A percentile compares a stretch with the other conserved stretches of the same genome.
phyloP scores from a whole-genome alignment of 2,329 filamentous ascomycete species.

The Purpureocillium lavendulum region DNA sequence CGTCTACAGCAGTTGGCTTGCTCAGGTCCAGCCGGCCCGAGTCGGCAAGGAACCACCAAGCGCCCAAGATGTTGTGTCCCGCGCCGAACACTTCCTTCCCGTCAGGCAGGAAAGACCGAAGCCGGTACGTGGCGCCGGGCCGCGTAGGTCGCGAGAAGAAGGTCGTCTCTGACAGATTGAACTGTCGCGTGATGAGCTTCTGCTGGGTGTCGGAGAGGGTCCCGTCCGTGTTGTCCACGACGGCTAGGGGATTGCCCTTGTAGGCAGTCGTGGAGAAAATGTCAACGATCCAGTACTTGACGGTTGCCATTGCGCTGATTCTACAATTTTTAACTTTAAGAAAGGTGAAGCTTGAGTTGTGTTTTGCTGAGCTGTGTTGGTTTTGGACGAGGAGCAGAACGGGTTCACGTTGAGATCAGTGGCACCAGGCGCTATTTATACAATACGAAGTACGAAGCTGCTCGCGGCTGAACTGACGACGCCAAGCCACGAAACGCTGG shows the following conservation, averaged over 20 bases:
- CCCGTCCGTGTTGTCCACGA: conserved; percentile 9
- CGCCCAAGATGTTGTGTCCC: conserved; percentile 14
- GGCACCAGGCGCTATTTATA: too few relatives aligned
- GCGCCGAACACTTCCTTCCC: conserved; percentile 13
- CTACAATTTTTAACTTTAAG: too few relatives aligned
- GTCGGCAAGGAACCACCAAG: conserved; percentile 13
- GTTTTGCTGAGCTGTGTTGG: too few relatives aligned
- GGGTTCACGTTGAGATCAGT: too few relatives aligned
- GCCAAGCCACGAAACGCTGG: too few relatives aligned
- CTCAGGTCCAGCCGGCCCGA: conserved; percentile 6
- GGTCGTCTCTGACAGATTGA: conserved; percentile 15
- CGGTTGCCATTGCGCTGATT: too few relatives aligned
- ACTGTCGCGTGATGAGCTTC: conserved; percentile 13
- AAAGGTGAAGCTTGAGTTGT: too few relatives aligned
- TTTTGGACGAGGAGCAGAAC: too few relatives aligned
- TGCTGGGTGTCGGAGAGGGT: conserved; percentile 9
- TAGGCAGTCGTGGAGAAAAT: conserved; percentile 11
- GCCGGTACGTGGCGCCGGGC: conserved; percentile 3
- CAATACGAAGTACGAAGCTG: too few relatives aligned
- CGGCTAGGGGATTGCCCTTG: conserved; percentile 12
- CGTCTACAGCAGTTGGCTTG: not conserved
- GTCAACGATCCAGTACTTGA: conserved; percentile 8
- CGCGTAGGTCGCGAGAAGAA: conserved; percentile 7
- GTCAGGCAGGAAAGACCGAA: conserved; percentile 12
- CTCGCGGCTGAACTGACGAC: too few relatives aligned